Conservation (phyloP, 257 asterid species). For the Henckelia pumila region DNA sequence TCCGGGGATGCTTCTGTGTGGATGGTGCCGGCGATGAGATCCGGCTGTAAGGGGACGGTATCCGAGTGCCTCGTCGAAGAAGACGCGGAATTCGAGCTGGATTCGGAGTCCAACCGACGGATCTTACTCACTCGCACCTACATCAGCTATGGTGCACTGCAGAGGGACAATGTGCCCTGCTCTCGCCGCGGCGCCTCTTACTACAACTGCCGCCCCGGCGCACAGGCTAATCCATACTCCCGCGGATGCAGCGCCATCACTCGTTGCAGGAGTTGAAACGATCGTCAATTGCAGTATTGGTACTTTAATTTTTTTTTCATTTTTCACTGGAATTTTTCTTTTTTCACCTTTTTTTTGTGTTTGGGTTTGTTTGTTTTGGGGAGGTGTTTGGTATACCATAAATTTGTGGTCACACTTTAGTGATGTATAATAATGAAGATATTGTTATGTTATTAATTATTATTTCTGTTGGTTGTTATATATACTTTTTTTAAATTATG, state of each 20-base stretch:
- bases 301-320: constrained; percentile 2
- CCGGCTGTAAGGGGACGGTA: constrained; percentile 58
- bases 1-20: constrained; percentile 37
- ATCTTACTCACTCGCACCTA: constrained; percentile 57
- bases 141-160: constrained; percentile 95
- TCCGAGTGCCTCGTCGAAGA: constrained; percentile 54
- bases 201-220: constrained; percentile 91
- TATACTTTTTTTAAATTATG: no score
- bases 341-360: neutral
- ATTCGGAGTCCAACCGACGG: constrained; percentile 75
- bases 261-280: constrained; percentile 67
- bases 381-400: neutral
- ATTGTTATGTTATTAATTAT: neutral
- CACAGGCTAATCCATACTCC: constrained; percentile 73
- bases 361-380: neutral
- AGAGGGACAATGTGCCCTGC: constrained; percentile 82
- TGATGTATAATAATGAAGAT: neutral
- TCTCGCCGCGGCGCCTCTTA: constrained; percentile 93
- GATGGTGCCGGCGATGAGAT: constrained; percentile 57
- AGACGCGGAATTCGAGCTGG: constrained; percentile 68
- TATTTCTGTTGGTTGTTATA: neutral
- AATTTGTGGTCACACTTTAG: neutral
- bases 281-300: constrained; percentile 18
- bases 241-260: constrained; percentile 96
- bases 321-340: neutral